Percentiles rank a stretch among this genome's conserved stretches.
Evolutionary conservation across 768 basidiomycete genomes (phyloP).

Genomic region (Leucocoprinus leucothites): DNA sequence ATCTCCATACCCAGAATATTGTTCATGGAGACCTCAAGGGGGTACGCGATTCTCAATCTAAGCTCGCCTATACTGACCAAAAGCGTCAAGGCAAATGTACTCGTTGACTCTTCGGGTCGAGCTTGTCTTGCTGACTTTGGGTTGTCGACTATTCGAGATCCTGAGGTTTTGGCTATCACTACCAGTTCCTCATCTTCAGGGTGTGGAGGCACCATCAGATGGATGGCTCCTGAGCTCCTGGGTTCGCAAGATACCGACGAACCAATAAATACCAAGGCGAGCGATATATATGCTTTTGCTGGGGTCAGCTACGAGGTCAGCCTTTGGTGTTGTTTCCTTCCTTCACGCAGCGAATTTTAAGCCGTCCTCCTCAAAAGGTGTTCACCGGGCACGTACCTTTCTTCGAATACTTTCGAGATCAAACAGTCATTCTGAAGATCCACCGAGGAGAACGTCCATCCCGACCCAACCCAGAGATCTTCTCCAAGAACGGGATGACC

Average conservation of each 20-base stretch:
- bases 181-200: conserved; percentile 7
- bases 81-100: conserved; percentile 17
- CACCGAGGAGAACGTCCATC: conserved; percentile 17
- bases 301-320: conserved; percentile 16
- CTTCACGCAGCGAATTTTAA: not conserved
- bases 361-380: not conserved
- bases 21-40: conserved; percentile 22
- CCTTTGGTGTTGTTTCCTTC: not conserved
- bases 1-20: conserved; percentile 16
- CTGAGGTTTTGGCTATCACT: conserved; percentile 11
- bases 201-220: conserved; percentile 13
- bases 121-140: conserved; percentile 23
- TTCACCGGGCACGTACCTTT: conserved; percentile 21
- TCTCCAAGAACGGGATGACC: conserved; percentile 16
- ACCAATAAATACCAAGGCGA: conserved; percentile 2
- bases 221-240: conserved; percentile 16
- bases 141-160: conserved; percentile 16
- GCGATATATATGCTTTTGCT: conserved; percentile 13
- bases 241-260: conserved; percentile 13
- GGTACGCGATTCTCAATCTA: conserved; percentile 7
- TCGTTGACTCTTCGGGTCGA: conserved; percentile 17
- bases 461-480: conserved; percentile 4
- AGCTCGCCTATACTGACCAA: not conserved
- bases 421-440: conserved; percentile 19
- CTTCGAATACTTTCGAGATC: conserved; percentile 16